Percentiles rank a stretch among this genome's conserved stretches.
phyloP scores from a whole-genome alignment of 257 asterid species.

The Primulina huaijiensis region DNA sequence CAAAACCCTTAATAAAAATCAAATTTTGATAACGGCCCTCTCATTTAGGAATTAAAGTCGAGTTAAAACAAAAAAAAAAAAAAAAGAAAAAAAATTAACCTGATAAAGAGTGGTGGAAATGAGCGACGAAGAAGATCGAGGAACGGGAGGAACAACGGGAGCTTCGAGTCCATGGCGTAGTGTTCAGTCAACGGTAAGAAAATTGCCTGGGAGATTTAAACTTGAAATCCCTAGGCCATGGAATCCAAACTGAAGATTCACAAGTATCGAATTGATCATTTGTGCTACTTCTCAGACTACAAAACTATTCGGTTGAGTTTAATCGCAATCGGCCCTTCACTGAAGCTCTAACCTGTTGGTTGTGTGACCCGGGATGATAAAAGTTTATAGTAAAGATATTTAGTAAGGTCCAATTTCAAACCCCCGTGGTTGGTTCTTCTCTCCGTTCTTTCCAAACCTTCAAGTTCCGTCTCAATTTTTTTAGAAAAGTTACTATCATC shows the following conservation, averaged over 20 bases:
- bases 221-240: slow-evolving; percentile 44
- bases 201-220: slow-evolving; percentile 4
- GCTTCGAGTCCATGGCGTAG: slow-evolving; percentile 51
- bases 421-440: too few species aligned
- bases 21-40: neutral
- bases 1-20: neutral
- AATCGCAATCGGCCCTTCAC: neutral
- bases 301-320: neutral
- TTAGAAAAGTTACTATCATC: too few species aligned
- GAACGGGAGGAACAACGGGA: slow-evolving; percentile 31
- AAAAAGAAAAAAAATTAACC: slow-evolving; percentile 36
- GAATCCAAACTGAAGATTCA: slow-evolving; percentile 34
- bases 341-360: too few species aligned
- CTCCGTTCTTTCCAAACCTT: too few species aligned
- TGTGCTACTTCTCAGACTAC: neutral
- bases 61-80: neutral
- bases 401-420: too few species aligned
- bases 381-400: too few species aligned
- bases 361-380: too few species aligned
- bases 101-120: slow-evolving; percentile 42
- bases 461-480: too few species aligned
- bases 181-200: neutral
- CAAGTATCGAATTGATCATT: neutral
- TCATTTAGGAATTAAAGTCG: neutral
- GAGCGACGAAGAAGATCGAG: slow-evolving; percentile 42